Evolutionary conservation across 2,329 filamentous ascomycete species (phyloP), one percentile per base, ranked within the genome.

Genomic region (Aspergillus arachidicola): DNA sequence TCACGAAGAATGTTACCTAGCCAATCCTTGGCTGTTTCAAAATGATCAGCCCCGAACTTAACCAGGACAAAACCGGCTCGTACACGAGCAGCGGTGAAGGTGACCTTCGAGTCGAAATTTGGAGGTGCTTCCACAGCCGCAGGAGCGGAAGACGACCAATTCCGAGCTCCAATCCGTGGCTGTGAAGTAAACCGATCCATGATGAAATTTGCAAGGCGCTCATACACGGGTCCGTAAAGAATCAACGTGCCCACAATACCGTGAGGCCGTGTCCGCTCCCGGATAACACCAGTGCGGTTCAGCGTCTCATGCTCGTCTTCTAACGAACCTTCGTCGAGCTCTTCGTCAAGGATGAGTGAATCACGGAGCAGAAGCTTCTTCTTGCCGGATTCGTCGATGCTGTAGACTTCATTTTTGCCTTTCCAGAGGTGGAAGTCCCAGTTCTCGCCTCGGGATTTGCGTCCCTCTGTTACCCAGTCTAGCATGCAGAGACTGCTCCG

Each of bases 391-490:
- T 73, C 71, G 28, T 78, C 73, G 23, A 72, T 66, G 1, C 70
- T 70, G 64, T 75, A 71, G n/a, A 98, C 85, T 79, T 99, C 95
- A 74, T 97, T 98, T 67, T 91, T 86, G 11, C 93, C 93, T 63
- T 84, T 87, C 88, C 95, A 98, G 66, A 85, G 85, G 61, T 85
- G 81, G 64, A 97, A 89, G 69, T 89, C 89, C 95, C 95, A 99
- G 66, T 92, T 85, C 79, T 99, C 95, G 28, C 93, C 94, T 54
- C 91, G 87, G 5, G 95, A 94, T 5, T 85, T 87, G 21, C 95
- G 87, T 9, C 95, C 95, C 73, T 94, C 91, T 2, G 89, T 96
- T 7, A 98, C 93, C 95, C 95, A 99, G 77, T 99, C 95, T 53
- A 97, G 82, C 2, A 96, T 84, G 73, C 93, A 96, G 16, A 98